phyloP scores from a whole-genome alignment of 768 basidiomycete genomes.

The Coprinopsis marcescibilis region DNA sequence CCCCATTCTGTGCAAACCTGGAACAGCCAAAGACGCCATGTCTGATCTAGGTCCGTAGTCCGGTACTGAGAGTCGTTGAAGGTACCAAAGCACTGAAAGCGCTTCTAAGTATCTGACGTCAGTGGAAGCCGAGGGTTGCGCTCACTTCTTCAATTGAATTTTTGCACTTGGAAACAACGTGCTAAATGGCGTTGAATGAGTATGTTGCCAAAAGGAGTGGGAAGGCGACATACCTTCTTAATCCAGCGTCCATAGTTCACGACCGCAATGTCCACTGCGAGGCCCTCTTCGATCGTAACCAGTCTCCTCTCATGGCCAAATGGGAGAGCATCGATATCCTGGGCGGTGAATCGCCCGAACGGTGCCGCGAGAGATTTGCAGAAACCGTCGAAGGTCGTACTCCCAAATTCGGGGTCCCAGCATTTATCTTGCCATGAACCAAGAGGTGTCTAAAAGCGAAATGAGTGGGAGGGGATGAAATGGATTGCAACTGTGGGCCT shows the following conservation, averaged over 20 bases:
- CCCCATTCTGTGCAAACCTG: constrained; percentile 97
- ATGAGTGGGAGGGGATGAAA: not conserved
- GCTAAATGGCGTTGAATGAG: not conserved
- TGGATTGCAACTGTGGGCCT: constrained; percentile 16
- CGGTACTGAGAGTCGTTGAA: constrained; percentile 63
- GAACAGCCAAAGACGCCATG: constrained; percentile 86
- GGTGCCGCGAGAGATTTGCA: constrained; percentile 52
- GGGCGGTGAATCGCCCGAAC: constrained; percentile 22
- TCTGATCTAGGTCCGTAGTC: constrained; percentile 54
- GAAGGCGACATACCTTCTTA: constrained; percentile 31
- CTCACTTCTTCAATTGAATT: constrained; percentile 6
- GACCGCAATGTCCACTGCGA: constrained; percentile 53
- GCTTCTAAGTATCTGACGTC: no score
- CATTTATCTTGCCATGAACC: constrained; percentile 77
- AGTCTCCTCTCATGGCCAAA: constrained; percentile 45
- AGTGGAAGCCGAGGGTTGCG: no score
- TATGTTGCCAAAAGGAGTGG: not conserved
- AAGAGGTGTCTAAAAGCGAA: constrained; percentile 44
- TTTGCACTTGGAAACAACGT: constrained; percentile 11
- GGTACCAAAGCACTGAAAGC: constrained; percentile 77
- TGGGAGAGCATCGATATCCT: constrained; percentile 30
- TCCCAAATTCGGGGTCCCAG: constrained; percentile 76
- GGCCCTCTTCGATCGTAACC: constrained; percentile 37
- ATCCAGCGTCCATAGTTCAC: constrained; percentile 76
- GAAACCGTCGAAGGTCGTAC: constrained; percentile 61